Evolutionary conservation across 2,329 filamentous ascomycete genomes (phyloP), one percentile per base, ranked within the genome.

Genomic region (Aspergillus sclerotialis): DNA sequence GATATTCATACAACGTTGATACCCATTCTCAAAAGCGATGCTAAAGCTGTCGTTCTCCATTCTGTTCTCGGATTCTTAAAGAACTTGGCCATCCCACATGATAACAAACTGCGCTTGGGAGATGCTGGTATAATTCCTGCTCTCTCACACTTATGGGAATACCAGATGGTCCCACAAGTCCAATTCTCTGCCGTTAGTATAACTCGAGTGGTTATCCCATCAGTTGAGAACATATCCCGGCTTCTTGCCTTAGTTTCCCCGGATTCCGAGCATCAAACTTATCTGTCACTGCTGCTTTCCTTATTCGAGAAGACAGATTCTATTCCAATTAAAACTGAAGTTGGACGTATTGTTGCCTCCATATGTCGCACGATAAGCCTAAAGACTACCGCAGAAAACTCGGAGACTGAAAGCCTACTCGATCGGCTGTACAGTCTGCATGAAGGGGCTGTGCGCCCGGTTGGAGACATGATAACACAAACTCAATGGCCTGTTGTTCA

Each of bases 401-500:
- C 36, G 4, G 36, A 50, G 12, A 49, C 50, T 5, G 32, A 39
- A 3, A 26, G 27, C 4, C 42, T 67, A 10, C 46, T 61, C 23
- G 37, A 56, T 0, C 48, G 52, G 10, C 38, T 68, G 7, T 62
- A 64, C 39, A 50, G 35, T 16, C 38, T 60, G 8, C 60, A 66
- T 27, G 32, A 50, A 24, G 52, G 52, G 12, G 42, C 68, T 36
- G 55, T 62, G 4, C 50, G 53, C 15, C 64, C 67, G 10, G 37
- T 69, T 21, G 60, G 56, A 29, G 55, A 58, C 16, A 68, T 71
- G 63, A 49, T 67, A 14, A 56, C 55, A 3, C 66, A 70, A 37
- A 57, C 61, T 4, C 61, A 67, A 37, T 70, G 67, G 62, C 64
- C 66, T 13, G 61, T 70, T 21, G 59, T 70, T 29, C 56, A 64